phyloP scores from a whole-genome alignment of 148 eudicot genomes.

The Nyssa sinensis region DNA sequence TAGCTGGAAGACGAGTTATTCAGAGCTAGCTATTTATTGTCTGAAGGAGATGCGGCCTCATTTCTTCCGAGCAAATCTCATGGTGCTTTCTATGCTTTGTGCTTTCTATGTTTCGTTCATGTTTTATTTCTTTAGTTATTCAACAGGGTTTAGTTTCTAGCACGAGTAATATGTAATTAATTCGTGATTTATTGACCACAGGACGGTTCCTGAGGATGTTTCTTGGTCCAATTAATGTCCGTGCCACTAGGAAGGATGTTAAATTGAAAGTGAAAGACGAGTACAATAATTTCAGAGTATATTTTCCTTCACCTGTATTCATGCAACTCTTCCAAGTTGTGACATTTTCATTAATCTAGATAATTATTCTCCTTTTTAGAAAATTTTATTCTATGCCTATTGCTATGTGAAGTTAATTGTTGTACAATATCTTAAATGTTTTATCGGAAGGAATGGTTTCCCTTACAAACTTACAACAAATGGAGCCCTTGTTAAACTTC shows the following conservation, averaged over 20 bases:
- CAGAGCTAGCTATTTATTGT: slow-evolving; percentile 65
- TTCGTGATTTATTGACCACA: slow-evolving; percentile 22
- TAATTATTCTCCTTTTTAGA: not conserved
- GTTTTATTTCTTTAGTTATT: not conserved
- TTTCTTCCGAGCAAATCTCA: slow-evolving; percentile 79
- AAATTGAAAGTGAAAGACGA: slow-evolving; percentile 97
- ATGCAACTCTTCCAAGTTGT: not conserved
- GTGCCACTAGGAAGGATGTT: slow-evolving; percentile 84
- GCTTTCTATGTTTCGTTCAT: not conserved
- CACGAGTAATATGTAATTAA: not conserved
- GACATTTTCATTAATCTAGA: not conserved
- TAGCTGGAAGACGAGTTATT: slow-evolving; percentile 83
- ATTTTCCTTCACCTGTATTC: slow-evolving; percentile 11
- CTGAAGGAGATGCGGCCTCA: slow-evolving; percentile 90
- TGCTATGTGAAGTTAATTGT: not conserved
- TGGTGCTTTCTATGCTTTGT: slow-evolving; percentile 31
- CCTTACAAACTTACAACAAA: not conserved
- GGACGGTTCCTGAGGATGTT: slow-evolving; percentile 82
- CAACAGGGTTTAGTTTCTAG: not conserved
- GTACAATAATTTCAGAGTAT: slow-evolving; percentile 82
- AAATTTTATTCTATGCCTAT: not conserved
- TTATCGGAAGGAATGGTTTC: not conserved
- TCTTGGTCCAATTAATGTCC: slow-evolving; percentile 89
- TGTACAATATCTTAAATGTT: not conserved
- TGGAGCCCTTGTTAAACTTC: too few species aligned